Evolutionary conservation across 1,284 basidiomycete species (phyloP), one percentile per base, ranked within the genome.

Genomic region (Apiotrichum brassicae): DNA sequence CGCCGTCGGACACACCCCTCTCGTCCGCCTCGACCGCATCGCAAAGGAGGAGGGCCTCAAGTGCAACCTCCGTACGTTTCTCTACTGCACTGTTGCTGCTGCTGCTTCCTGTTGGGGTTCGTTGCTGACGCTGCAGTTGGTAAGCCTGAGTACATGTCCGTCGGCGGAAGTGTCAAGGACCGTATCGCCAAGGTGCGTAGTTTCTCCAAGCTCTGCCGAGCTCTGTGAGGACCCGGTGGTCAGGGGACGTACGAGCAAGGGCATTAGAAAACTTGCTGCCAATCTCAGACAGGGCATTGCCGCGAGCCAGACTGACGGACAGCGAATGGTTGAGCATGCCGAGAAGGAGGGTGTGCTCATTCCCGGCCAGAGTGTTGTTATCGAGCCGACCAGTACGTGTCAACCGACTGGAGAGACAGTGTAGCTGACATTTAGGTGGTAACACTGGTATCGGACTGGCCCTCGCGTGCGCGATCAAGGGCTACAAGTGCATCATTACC

Each of bases 401-500:
- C 6, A 20, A n/a, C n/a, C n/a, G n/a, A n/a, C n/a, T 23, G 25
- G 11, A 18, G 23, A 3, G 19, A 16, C 13, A 19, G 18, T 24
- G 35, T 30, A 14, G 49, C 38, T 34, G 34, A 42, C 41, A 44
- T 3, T 86, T 36, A 68, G 66, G 88, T 23, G 92, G 92, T 18
- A 97, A 97, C 68, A 95, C 91, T n/a, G 90, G 91, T 6, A 93
- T 97, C 57, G 92, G 91, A 1, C 77, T 97, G 6, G 91, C 91
- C 6, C 80, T 97, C 76, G 84, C 88, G 0, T 90, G 89, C 61
- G 91, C 92, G 3, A 56, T 75, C 45, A 72, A 73, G 56, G 72
- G 73, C 16, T 71, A 72, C 58, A 60, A 64, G 62, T 67, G 75
- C 63, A 92, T 98, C 69, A 98, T 98, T 71, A 93, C 90, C 49